phyloP scores from a whole-genome alignment of 2,329 filamentous ascomycete genomes.

The Leptographium wingfieldii region DNA sequence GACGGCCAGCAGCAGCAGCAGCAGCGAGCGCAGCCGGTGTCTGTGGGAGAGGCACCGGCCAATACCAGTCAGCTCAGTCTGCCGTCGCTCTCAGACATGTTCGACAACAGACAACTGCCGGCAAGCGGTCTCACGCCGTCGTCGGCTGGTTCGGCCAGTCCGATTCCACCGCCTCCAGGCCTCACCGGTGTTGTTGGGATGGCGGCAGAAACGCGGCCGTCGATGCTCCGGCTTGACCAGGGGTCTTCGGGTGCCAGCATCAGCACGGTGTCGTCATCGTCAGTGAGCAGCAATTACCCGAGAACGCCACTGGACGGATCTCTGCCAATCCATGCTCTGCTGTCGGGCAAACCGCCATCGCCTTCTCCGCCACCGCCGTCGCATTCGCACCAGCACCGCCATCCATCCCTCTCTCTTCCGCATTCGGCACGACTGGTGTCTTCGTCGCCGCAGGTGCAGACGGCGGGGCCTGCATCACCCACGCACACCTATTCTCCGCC shows the following conservation, averaged over 20 bases:
- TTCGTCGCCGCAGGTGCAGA: neutral
- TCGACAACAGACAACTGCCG: slow-evolving; percentile 23
- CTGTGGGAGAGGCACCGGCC: neutral
- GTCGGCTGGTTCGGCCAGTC: slow-evolving; percentile 12
- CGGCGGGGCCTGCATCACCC: neutral
- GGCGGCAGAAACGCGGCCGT: slow-evolving; percentile 14
- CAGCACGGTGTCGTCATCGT: slow-evolving; percentile 23
- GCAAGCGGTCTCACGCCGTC: slow-evolving; percentile 5
- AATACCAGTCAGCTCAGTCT: slow-evolving; percentile 22
- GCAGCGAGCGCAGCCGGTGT: slow-evolving; percentile 18
- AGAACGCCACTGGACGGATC: slow-evolving; percentile 37
- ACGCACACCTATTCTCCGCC: neutral
- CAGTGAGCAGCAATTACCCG: slow-evolving; percentile 20
- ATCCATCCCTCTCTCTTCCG: neutral
- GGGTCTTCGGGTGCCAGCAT: slow-evolving; percentile 14
- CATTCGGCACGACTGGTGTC: neutral
- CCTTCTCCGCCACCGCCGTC: neutral
- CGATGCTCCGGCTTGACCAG: slow-evolving; percentile 31
- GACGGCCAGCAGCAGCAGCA: slow-evolving; percentile 11
- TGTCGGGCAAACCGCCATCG: slow-evolving; percentile 16
- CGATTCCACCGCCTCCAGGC: slow-evolving; percentile 15
- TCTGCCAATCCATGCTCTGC: slow-evolving; percentile 40
- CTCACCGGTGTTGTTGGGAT: slow-evolving; percentile 10
- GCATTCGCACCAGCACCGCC: neutral
- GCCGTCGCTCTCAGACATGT: slow-evolving; percentile 35